These are phyloP conservation scores for Lipomyces oligophaga DNA, from an alignment of 805 yeast genomes.

Conservation along the genomic window DNA sequence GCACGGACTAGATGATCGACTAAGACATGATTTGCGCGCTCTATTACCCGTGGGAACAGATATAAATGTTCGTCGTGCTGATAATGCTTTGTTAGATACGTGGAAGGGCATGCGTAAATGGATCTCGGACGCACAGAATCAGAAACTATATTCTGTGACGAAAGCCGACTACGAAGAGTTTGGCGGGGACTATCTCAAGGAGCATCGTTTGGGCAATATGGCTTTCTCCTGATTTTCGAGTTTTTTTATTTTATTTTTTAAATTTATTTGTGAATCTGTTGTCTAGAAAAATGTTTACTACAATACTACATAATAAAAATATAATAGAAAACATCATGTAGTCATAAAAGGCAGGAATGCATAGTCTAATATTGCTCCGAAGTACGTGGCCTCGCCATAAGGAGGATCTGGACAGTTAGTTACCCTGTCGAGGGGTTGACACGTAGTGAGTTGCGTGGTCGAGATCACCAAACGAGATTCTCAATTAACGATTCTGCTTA, in stretches of 20 bases:
- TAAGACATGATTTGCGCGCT: slow-evolving; percentile 63
- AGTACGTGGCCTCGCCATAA: too few species aligned
- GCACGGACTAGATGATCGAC: slow-evolving; percentile 61
- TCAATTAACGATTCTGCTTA: too few species aligned
- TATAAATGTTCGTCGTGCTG: slow-evolving; percentile 58
- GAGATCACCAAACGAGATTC: too few species aligned
- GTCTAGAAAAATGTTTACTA: not conserved
- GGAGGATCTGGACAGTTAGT: too few species aligned
- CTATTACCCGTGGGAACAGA: slow-evolving; percentile 67
- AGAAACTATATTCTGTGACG: slow-evolving; percentile 46
- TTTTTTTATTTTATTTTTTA: too few species aligned
- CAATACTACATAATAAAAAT: too few species aligned
- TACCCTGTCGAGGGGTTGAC: too few species aligned
- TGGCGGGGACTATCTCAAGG: slow-evolving; percentile 86
- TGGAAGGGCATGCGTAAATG: slow-evolving; percentile 94
- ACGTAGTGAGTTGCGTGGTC: too few species aligned
- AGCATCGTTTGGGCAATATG: slow-evolving; percentile 71
- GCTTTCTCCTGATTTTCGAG: slow-evolving; percentile 9
- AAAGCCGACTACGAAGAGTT: slow-evolving; percentile 76
- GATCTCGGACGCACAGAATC: slow-evolving; percentile 50
- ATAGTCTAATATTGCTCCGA: too few species aligned
- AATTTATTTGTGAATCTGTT: not conserved
- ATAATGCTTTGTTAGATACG: slow-evolving; percentile 70
- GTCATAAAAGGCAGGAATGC: too few species aligned
- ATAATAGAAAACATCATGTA: too few species aligned